Evolutionary conservation across 2,329 filamentous ascomycete species (phyloP), one percentile per base, ranked within the genome.

Genomic region (Fusarium neocosmosporiellum): DNA sequence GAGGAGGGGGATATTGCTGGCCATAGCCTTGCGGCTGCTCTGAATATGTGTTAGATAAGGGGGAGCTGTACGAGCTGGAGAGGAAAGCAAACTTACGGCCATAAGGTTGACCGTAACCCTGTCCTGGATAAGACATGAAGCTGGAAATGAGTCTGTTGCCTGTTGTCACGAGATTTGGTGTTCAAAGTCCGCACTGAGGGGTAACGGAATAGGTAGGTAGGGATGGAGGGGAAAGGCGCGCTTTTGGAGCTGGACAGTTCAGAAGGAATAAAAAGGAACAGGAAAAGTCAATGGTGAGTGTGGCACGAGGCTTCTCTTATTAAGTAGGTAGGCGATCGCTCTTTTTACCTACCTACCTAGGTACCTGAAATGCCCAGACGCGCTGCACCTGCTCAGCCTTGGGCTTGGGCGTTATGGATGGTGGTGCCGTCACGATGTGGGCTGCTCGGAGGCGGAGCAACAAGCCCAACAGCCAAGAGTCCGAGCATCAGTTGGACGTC

Each of bases 1-100:
- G 78, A 54, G 78, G 78, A 53, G 79, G 76, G 33, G 78, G 78
- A 29, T 81, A 80, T 67, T 82, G 78, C 39, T 81, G 81, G 41
- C 82, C 81, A 72, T 85, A 84, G 72, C 82, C 83, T 70, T 84
- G 82, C 33, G 79, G 82, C 50, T 78, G 81, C 60, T 82, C 80
- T 80, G 66, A 43, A 33, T 37, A 41, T 18, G 37, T 58, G 70
- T 78, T 53, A 75, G 74, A 57, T 24, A 18, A 24, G 22, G 34
- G n/a, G n/a, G n/a, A 46, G n/a, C 22, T 20, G 18, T 37, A 11
- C 34, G 50, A 48, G 33, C 46, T 41, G 13, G 18, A 37, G n/a
- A 27, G 8, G 7, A 18, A 43, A 22, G 46, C 6, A 50, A 50
- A 83, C 82, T 80, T 63, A 84, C 82, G 82, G 73, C 82, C 81